Percentiles rank a stretch among this genome's conserved stretches.
Evolutionary conservation across 2,329 filamentous ascomycete genomes (phyloP).

Genomic region (Fusarium veterinarium): DNA sequence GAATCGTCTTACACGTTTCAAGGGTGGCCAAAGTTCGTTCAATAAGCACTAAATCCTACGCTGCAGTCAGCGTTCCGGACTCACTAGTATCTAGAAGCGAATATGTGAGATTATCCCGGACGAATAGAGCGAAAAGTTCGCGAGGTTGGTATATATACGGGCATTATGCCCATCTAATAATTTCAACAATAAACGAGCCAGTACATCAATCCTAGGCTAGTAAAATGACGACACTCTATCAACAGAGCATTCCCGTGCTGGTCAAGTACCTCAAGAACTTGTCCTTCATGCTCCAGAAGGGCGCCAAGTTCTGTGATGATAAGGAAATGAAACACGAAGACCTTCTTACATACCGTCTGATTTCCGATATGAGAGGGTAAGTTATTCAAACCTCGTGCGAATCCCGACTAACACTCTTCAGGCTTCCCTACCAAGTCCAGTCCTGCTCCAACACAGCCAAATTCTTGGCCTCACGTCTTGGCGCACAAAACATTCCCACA

Average conservation of each 20-base stretch:
- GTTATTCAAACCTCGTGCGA: accelerated
- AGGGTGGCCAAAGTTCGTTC: background rate
- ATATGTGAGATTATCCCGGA: background rate
- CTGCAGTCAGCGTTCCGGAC: background rate
- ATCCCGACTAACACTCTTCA: background rate
- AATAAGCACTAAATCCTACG: background rate
- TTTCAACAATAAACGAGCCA: accelerated
- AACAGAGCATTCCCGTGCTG: slow-evolving; percentile 44
- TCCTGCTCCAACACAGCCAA: slow-evolving; percentile 44
- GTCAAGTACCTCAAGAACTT: slow-evolving; percentile 46
- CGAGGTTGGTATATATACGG: background rate
- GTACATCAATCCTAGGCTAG: too few relatives aligned
- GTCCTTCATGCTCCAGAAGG: slow-evolving; percentile 40
- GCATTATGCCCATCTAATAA: background rate
- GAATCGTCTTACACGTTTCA: background rate
- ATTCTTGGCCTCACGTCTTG: slow-evolving; percentile 34
- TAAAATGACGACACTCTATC: slow-evolving; percentile 40
- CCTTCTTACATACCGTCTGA: slow-evolving; percentile 29
- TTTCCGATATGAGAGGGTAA: slow-evolving; percentile 40
- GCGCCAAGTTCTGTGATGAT: slow-evolving; percentile 29
- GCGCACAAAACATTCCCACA: slow-evolving; percentile 23
- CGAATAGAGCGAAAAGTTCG: background rate
- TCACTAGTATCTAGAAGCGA: background rate
- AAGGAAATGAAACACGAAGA: slow-evolving; percentile 39
- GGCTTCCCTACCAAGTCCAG: slow-evolving; percentile 40